Evolutionary conservation across 1,284 basidiomycete species (phyloP).

Genomic region (Irpex sp.): DNA sequence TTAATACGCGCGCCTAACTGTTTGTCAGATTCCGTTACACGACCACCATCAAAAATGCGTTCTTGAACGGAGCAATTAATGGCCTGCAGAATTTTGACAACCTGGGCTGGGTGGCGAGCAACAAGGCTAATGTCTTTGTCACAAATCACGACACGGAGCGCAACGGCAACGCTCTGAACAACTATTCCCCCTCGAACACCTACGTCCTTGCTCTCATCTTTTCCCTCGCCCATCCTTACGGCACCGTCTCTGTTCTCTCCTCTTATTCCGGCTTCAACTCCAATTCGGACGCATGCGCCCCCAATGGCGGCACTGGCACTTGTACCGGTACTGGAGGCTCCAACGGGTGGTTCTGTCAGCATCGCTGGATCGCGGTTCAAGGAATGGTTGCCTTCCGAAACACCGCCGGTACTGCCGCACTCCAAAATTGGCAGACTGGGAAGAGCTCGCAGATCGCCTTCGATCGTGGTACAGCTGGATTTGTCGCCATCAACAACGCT

Average conservation of each 20-base stretch:
- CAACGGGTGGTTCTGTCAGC: conserved; percentile 60
- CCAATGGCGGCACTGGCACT: conserved; percentile 42
- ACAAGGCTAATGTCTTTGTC: conserved; percentile 62
- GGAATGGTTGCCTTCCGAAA: conserved; percentile 68
- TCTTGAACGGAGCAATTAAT: conserved; percentile 48
- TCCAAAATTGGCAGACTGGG: conserved; percentile 57
- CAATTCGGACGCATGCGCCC: conserved; percentile 48
- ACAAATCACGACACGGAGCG: conserved; percentile 70
- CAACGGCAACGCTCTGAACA: conserved; percentile 50
- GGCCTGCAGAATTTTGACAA: conserved; percentile 51
- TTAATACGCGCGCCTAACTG: background rate
- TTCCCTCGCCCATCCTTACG: conserved; percentile 65
- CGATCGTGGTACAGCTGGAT: conserved; percentile 53
- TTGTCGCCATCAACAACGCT: conserved; percentile 63
- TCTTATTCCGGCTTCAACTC: conserved; percentile 47
- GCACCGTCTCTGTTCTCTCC: conserved; percentile 61
- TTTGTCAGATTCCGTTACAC: conserved; percentile 59
- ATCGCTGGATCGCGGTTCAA: conserved; percentile 53
- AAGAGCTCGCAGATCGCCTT: conserved; percentile 59
- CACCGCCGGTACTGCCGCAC: conserved; percentile 42
- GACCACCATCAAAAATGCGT: conserved; percentile 45
- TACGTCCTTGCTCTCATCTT: conserved; percentile 62
- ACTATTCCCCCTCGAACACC: conserved; percentile 58
- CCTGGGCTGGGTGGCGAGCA: conserved; percentile 53
- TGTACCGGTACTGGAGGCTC: conserved; percentile 50